Conservation (phyloP, 1,139 yeast species). For the Candida sojae region DNA sequence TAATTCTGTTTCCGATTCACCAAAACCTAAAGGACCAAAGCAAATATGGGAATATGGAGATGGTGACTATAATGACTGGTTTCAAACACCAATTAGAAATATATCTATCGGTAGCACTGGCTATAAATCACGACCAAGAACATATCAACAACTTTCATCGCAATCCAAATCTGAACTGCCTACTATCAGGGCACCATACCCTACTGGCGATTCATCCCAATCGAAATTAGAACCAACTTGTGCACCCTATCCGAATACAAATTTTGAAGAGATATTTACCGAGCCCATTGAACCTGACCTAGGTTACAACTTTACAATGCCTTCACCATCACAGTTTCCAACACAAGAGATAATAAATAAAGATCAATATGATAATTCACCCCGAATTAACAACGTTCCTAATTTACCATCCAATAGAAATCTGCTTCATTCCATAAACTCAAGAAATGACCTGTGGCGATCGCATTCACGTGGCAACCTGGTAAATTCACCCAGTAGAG, state of each 20-base stretch:
- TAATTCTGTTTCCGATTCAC: slow-evolving; percentile 25
- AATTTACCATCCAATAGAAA: slow-evolving; percentile 9
- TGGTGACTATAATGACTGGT: not conserved
- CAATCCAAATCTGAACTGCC: slow-evolving; percentile 10
- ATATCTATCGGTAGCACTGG: not conserved
- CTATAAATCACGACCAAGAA: slow-evolving; percentile 5
- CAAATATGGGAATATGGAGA: slow-evolving; percentile 37
- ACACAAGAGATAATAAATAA: slow-evolving; percentile 12
- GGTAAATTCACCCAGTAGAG: not conserved
- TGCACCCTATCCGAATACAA: slow-evolving; percentile 12
- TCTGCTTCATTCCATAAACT: not conserved
- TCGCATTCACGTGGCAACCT: slow-evolving; percentile 2
- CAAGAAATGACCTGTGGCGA: slow-evolving; percentile 1
- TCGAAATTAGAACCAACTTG: not conserved
- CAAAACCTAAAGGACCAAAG: slow-evolving; percentile 47
- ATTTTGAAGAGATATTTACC: slow-evolving; percentile 10
- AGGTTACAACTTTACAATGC: slow-evolving; percentile 4
- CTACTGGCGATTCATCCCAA: slow-evolving; percentile 6
- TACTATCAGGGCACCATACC: slow-evolving; percentile 8
- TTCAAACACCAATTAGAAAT: not conserved
- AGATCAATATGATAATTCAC: slow-evolving; percentile 7
- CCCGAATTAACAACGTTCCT: slow-evolving; percentile 11
- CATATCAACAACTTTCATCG: slow-evolving; percentile 16
- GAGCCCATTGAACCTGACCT: slow-evolving; percentile 4
- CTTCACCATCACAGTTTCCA: slow-evolving; percentile 11